Evolutionary conservation across 257 asterid genomes (phyloP).

Genomic region (Cinchona pubescens): DNA sequence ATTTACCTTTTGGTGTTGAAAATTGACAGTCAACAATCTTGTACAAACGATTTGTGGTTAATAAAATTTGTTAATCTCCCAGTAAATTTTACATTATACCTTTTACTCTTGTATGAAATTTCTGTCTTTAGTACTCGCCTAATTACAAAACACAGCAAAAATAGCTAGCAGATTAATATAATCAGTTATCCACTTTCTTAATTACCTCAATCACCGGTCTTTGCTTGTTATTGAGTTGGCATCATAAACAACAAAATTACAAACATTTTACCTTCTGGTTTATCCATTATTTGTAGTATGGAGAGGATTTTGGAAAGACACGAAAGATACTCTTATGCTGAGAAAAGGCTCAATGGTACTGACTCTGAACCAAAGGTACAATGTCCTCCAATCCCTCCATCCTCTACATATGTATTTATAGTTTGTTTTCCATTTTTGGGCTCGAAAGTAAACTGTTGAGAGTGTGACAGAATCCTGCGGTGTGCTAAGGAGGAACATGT

Average conservation of each 20-base stretch:
- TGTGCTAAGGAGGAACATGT: neutral
- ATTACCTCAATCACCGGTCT: neutral
- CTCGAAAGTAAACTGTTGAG: neutral
- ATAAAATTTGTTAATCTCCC: neutral
- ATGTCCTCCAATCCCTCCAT: neutral
- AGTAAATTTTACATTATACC: neutral
- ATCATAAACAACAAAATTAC: neutral
- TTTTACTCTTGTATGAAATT: neutral
- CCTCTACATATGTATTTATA: neutral
- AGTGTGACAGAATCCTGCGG: neutral
- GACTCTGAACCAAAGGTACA: constrained; percentile 44
- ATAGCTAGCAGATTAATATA: neutral
- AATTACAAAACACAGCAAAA: neutral
- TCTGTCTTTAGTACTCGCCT: neutral
- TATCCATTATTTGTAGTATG: constrained; percentile 44
- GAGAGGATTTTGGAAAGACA: constrained; percentile 60
- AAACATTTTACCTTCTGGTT: neutral
- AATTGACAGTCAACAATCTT: neutral
- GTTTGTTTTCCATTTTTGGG: constrained; percentile 10
- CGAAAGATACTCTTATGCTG: constrained; percentile 49
- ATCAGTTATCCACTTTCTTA: neutral
- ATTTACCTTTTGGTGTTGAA: neutral
- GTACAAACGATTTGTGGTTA: neutral
- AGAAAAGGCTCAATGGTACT: constrained; percentile 25
- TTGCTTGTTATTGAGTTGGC: neutral